Conservation (phyloP, 371 early-diverging fungal genomes). For the Circinella umbellata region DNA sequence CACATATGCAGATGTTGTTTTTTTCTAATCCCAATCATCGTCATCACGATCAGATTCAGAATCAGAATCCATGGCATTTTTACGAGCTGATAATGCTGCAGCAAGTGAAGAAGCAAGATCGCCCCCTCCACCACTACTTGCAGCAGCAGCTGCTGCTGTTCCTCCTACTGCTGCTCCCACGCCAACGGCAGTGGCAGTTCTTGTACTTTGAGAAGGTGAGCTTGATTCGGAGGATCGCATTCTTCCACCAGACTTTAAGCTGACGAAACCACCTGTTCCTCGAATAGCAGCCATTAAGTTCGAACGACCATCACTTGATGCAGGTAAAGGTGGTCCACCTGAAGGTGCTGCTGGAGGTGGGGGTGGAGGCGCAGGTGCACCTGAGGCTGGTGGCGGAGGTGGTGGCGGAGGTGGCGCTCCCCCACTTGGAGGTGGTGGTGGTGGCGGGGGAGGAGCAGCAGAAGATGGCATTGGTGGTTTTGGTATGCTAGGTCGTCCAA, state of each 20-base stretch:
- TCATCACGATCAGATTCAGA: conserved; percentile 39
- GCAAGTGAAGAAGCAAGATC: conserved; percentile 52
- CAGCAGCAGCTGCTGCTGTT: conserved; percentile 22
- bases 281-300: conserved; percentile 52
- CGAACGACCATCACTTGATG: conserved; percentile 23
- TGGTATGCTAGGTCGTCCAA: conserved; percentile 13
- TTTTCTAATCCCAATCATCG: conserved; percentile 24
- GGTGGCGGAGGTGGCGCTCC: conserved; percentile 31
- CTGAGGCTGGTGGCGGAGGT: conserved; percentile 27
- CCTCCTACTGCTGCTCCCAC: conserved; percentile 23
- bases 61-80: conserved; percentile 52
- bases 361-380: conserved; percentile 20
- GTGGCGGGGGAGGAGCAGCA: conserved; percentile 21
- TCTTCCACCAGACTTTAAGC: conserved; percentile 35
- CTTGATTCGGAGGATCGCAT: conserved; percentile 12
- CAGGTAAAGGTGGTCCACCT: conserved; percentile 17
- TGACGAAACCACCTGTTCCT: conserved; percentile 49
- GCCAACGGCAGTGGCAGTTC: conserved; percentile 19
- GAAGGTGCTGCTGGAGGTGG: conserved; percentile 24
- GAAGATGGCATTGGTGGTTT: conserved; percentile 23
- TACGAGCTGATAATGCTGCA: conserved; percentile 42
- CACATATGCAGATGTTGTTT: background rate
- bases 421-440: conserved; percentile 15
- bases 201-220: conserved; percentile 1
- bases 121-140: conserved; percentile 12